A percentile compares a stretch with the other conserved stretches of the same genome.
phyloP scores from a whole-genome alignment of 1,284 basidiomycete species.

The Singerocomus inundabilis region DNA sequence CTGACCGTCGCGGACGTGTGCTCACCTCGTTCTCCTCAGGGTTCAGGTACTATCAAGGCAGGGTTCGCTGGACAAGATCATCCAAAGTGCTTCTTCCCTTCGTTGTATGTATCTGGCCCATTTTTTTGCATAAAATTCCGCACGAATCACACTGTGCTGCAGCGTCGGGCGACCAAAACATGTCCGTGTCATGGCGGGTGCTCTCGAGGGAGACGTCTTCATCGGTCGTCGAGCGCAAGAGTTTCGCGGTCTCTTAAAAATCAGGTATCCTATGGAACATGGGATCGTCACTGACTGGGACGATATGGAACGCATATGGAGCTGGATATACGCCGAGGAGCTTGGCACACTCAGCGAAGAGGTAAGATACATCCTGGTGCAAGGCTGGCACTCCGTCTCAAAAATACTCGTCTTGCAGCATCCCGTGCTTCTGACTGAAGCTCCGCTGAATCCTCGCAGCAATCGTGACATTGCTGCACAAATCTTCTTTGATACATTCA shows the following conservation, averaged over 20 bases:
- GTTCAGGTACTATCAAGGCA: conserved; percentile 96
- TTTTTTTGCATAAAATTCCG: conserved; percentile 18
- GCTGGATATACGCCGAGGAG: conserved; percentile 94
- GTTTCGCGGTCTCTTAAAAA: conserved; percentile 89
- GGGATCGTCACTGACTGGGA: conserved; percentile 97
- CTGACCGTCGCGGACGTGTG: conserved; percentile 19
- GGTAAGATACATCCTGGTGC: conserved; percentile 46
- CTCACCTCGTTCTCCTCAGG: conserved; percentile 49
- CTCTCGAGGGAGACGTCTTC: conserved; percentile 89
- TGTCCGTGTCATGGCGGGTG: conserved; percentile 94
- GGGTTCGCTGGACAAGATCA: conserved; percentile 98
- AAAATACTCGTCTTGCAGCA: conserved; percentile 59
- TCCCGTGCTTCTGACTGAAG: conserved; percentile 93
- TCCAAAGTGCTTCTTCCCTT: conserved; percentile 97
- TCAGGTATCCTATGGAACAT: conserved; percentile 98
- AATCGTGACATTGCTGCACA: conserved; percentile 95
- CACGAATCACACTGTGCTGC: conserved; percentile 10
- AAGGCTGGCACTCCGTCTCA: conserved; percentile 7
- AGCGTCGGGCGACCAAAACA: conserved; percentile 97
- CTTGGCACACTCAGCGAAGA: conserved; percentile 94
- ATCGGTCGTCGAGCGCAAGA: conserved; percentile 94
- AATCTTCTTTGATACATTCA: conserved; percentile 99
- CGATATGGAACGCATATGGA: conserved; percentile 99
- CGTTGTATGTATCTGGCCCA: conserved; percentile 72
- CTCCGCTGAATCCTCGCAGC: conserved; percentile 90